Evolutionary conservation across 192 early-diverging fungal genomes (phyloP).

Genomic region (Coemansia sp.): DNA sequence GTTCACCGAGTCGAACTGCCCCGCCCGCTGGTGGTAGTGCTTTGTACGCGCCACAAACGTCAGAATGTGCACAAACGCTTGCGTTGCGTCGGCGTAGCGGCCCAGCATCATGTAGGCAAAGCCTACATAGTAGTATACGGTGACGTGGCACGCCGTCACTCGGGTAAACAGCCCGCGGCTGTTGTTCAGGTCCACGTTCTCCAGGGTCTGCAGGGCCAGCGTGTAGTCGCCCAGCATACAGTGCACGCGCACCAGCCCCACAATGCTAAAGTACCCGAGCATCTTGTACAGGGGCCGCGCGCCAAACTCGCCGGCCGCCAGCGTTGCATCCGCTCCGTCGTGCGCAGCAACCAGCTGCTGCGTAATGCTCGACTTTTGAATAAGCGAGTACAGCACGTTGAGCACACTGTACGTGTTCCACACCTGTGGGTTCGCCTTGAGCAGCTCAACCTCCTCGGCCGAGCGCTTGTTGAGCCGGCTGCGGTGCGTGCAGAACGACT

Average conservation of each 20-base stretch:
- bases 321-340: slow-evolving; percentile 85
- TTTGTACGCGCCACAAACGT: slow-evolving; percentile 87
- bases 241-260: slow-evolving; percentile 91
- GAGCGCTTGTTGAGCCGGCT: slow-evolving; percentile 79
- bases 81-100: slow-evolving; percentile 93
- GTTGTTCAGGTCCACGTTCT: slow-evolving; percentile 92
- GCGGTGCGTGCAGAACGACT: slow-evolving; percentile 94
- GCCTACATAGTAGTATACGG: slow-evolving; percentile 96
- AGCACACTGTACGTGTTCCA: slow-evolving; percentile 97
- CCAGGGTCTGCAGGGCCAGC: slow-evolving; percentile 92
- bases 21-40: slow-evolving; percentile 91
- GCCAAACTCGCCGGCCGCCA: slow-evolving; percentile 88
- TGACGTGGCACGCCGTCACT: slow-evolving; percentile 96
- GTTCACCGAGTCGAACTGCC: slow-evolving; percentile 86
- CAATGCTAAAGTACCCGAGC: slow-evolving; percentile 94
- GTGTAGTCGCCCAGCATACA: slow-evolving; percentile 95
- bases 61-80: slow-evolving; percentile 86
- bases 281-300: slow-evolving; percentile 89
- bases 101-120: slow-evolving; percentile 99
- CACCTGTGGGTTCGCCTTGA: slow-evolving; percentile 83
- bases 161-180: slow-evolving; percentile 88
- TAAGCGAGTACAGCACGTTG: slow-evolving; percentile 93
- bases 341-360: slow-evolving; percentile 88
- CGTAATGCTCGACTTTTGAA: slow-evolving; percentile 92
- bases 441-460: slow-evolving; percentile 75